A percentile compares a stretch with the other conserved stretches of the same genome.
phyloP scores from a whole-genome alignment of 1,139 yeast genomes.

The Magnusiomyces tetraspermus region DNA sequence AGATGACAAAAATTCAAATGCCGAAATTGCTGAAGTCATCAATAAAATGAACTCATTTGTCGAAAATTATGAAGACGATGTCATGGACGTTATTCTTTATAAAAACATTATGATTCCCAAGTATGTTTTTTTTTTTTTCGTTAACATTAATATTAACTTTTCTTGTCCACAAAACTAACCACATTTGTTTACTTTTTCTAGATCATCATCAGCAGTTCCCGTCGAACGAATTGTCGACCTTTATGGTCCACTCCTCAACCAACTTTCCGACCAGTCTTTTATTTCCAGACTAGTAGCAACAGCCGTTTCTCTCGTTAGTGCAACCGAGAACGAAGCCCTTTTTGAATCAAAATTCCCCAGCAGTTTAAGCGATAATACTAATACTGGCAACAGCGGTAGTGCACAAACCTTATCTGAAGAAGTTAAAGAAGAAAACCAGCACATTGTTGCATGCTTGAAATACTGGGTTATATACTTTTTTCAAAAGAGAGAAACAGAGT shows the following conservation, averaged over 20 bases:
- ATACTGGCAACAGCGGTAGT: no score
- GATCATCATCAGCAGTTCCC: slow-evolving; percentile 6
- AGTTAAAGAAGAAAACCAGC: background rate
- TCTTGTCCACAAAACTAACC: background rate
- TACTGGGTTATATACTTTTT: slow-evolving; percentile 6
- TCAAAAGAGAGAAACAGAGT: background rate
- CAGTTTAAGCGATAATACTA: no score
- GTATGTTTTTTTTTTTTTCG: slow-evolving; percentile 7
- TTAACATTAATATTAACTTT: background rate
- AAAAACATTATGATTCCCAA: slow-evolving; percentile 28
- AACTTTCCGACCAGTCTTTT: slow-evolving; percentile 17
- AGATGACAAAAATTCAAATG: slow-evolving; percentile 18
- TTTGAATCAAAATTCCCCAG: background rate
- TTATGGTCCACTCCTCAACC: slow-evolving; percentile 21
- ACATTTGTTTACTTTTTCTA: background rate
- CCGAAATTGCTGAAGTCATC: background rate
- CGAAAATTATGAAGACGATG: slow-evolving; percentile 16
- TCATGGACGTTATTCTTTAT: slow-evolving; percentile 22
- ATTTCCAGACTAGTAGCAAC: slow-evolving; percentile 17
- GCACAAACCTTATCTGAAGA: background rate
- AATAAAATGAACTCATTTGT: slow-evolving; percentile 1
- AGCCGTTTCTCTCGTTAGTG: slow-evolving; percentile 15
- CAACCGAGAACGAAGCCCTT: background rate
- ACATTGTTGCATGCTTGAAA: background rate
- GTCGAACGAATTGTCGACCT: slow-evolving; percentile 16